Percentiles rank a stretch among this genome's conserved stretches.
Evolutionary conservation across 148 eudicot species (phyloP).

Genomic region (Hydrangea macrophylla): DNA sequence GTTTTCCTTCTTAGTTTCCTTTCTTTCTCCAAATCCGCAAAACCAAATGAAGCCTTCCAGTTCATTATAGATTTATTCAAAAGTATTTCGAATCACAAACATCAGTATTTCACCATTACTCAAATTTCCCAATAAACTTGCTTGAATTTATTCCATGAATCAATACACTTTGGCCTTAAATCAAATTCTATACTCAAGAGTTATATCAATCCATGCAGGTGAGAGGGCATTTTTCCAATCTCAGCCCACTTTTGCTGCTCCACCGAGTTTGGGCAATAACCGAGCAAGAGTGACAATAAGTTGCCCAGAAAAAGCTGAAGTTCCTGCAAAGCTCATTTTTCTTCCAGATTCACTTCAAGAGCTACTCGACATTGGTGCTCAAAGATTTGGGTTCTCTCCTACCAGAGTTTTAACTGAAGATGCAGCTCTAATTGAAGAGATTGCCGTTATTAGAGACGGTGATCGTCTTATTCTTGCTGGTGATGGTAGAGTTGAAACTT

Average conservation of each 20-base stretch:
- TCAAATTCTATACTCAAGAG: background rate
- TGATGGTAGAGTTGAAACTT: conserved; percentile 12
- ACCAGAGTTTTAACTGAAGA: conserved; percentile 39
- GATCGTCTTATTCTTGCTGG: conserved; percentile 59
- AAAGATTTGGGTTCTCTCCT: conserved; percentile 45
- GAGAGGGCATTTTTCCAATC: conserved; percentile 10
- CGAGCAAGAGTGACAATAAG: conserved; percentile 43
- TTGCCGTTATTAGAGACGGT: conserved; percentile 63
- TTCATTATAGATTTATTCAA: too few species aligned
- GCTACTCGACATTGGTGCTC: conserved; percentile 47
- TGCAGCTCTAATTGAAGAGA: conserved; percentile 70
- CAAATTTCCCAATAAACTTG: too few species aligned
- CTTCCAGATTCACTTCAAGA: conserved; percentile 63
- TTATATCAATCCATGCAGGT: conserved; percentile 28
- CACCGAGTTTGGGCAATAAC: conserved; percentile 8
- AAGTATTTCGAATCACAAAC: too few species aligned
- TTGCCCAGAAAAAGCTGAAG: conserved; percentile 41
- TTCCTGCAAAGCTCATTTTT: conserved; percentile 31
- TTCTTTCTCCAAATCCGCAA: too few species aligned
- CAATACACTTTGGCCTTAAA: too few species aligned
- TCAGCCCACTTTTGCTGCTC: background rate
- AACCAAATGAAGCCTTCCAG: too few species aligned
- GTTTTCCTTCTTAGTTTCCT: too few species aligned
- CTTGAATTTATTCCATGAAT: too few species aligned
- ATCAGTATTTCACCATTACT: too few species aligned